These are phyloP conservation scores for Nitzschia palea DNA, from an alignment of 108 stramenopile species.

Conservation along the genomic window DNA sequence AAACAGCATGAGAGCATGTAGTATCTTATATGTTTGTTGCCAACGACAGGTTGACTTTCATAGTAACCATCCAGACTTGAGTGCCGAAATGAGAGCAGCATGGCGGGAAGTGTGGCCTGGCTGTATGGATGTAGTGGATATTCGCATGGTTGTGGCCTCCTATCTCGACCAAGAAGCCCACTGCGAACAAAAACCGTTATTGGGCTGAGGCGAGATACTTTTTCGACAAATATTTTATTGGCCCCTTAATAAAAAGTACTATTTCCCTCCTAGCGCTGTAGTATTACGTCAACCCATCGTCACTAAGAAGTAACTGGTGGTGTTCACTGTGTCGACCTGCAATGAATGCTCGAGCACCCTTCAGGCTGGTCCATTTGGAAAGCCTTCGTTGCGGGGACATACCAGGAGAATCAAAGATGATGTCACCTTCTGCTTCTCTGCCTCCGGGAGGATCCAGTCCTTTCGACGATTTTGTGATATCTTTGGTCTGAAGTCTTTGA, in stretches of 20 bases:
- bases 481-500: background rate
- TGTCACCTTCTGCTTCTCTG: too few species aligned
- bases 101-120: conserved; percentile 92
- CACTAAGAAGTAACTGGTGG: background rate
- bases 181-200: conserved; percentile 20
- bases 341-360: conserved; percentile 13
- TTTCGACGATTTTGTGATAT: background rate
- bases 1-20: background rate
- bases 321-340: conserved; percentile 6
- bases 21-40: background rate
- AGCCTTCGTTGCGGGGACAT: background rate
- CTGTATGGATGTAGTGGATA: conserved; percentile 71
- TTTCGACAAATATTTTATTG: background rate
- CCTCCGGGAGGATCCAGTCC: background rate
- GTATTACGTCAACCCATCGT: background rate
- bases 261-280: background rate
- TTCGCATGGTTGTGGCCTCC: conserved; percentile 34
- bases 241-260: too few species aligned
- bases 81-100: conserved; percentile 71
- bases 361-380: conserved; percentile 7
- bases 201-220: conserved; percentile 5
- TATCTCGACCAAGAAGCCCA: conserved; percentile 31
- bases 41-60: conserved; percentile 61
- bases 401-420: background rate
- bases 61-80: conserved; percentile 78